Evolutionary conservation across 2,329 filamentous ascomycete genomes (phyloP).

Genomic region (Alternaria atra): DNA sequence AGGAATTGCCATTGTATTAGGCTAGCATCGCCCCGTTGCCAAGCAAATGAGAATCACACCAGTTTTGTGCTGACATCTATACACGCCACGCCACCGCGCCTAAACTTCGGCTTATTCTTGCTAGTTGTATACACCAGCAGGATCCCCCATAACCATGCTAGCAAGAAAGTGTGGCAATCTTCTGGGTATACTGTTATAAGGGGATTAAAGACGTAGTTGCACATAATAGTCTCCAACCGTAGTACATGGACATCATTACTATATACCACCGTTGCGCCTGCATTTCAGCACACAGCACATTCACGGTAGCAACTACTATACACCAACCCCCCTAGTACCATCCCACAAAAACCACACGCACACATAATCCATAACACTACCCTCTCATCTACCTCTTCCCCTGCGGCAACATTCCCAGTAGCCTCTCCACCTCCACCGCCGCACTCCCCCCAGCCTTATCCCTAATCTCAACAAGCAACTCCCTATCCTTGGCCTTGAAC

Average conservation of each 20-base stretch:
- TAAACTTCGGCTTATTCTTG: background rate
- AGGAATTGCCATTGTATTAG: background rate
- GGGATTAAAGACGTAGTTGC: background rate
- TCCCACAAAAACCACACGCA: background rate
- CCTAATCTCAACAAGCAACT: constrained; percentile 76
- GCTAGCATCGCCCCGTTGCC: background rate
- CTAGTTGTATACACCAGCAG: no score
- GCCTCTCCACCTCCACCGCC: constrained; percentile 81
- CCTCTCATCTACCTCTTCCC: constrained; percentile 8
- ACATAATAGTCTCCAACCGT: background rate
- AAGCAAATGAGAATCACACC: background rate
- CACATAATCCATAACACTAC: background rate
- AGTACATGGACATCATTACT: background rate
- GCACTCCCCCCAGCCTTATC: constrained; percentile 76
- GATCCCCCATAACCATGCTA: background rate
- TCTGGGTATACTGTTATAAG: no score
- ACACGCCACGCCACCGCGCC: background rate
- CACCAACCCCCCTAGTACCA: background rate
- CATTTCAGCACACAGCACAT: no score
- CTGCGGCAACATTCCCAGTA: constrained; percentile 64
- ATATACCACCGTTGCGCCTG: background rate
- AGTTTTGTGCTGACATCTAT: background rate
- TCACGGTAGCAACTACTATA: background rate
- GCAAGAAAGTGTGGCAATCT: background rate
- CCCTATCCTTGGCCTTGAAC: constrained; percentile 78